Base-by-base conservation (phyloP, 1,284 basidiomycete species). In the Hymenochaete sp. region DNA sequence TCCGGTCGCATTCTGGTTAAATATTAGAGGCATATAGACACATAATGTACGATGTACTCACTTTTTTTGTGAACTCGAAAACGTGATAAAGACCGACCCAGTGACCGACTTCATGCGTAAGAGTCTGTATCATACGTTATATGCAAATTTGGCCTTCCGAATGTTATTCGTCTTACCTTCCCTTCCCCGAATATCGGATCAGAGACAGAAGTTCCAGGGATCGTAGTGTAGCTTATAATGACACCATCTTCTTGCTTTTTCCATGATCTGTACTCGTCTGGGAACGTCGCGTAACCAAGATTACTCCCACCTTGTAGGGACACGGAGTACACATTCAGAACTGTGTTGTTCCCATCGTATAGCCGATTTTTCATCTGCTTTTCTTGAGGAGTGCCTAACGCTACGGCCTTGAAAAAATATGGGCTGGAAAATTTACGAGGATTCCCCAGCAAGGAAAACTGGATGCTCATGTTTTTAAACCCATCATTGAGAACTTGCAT, bases 111-210 rank as follows among this genome's bases (percentile, higher is more conserved):
- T 71, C 69, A 50, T 70, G 69, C 6, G 62, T 65, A 9, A 59
- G 53, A 3, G 66, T 68, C 49, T 59, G 49, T 52, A 13, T 2
- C 4, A 27, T 14, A 19, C 18, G n/a, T 32, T 51, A 48, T 14
- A 61, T 67, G 44, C 61, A 11, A 48, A 44, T 68, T 66, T 53
- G 65, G 70, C 33, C 59, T 14, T 3, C 22, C 19, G 18, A 5
- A 5, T 8, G 38, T 28, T 42, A 0, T 13, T 11, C 11, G 37
- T 22, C 11, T 6, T 5, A 27, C 52, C 3, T 36, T 57, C 56
- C 52, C 53, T 66, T 42, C 74, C 73, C 48, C 66, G 56, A 57
- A 76, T 67, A 60, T 72, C 75, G n/a, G n/a, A 44, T 63, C 62
- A 19, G 59, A 57, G n/a, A 47, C 38, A 21, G 61, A 56, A 7